A percentile compares a stretch with the other conserved stretches of the same genome.
phyloP scores from a whole-genome alignment of 495 filamentous ascomycete species.

The Podospora pseudocomata region DNA sequence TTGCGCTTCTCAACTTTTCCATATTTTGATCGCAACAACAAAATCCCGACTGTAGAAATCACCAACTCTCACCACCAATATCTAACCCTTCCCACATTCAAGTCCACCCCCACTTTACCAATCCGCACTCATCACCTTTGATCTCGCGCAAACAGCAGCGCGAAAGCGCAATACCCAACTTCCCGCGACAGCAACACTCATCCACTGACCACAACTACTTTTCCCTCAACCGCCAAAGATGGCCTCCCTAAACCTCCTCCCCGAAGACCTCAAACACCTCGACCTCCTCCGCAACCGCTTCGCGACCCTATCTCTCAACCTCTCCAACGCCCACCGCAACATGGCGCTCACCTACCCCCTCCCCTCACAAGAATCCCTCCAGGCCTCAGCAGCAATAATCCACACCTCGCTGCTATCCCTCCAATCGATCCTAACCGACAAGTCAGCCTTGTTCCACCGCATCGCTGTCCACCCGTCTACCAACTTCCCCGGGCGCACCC shows the following conservation, averaged over 20 bases:
- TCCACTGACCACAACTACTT: background rate
- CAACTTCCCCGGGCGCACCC: slow-evolving; percentile 67
- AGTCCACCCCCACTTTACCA: too few species aligned
- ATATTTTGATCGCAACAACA: background rate
- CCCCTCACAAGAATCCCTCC: slow-evolving; percentile 60
- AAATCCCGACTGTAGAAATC: background rate
- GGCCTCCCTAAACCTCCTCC: slow-evolving; percentile 45
- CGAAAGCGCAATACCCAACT: background rate
- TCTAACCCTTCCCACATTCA: too few species aligned
- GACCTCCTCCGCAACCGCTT: slow-evolving; percentile 73
- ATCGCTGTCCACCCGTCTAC: slow-evolving; percentile 70
- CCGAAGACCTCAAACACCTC: slow-evolving; percentile 66
- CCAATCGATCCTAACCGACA: slow-evolving; percentile 56
- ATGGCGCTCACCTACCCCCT: slow-evolving; percentile 36
- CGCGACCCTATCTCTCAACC: slow-evolving; percentile 61
- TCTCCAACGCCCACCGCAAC: slow-evolving; percentile 54
- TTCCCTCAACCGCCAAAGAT: slow-evolving; percentile 28
- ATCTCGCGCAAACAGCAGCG: too few species aligned
- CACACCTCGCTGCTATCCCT: slow-evolving; percentile 59
- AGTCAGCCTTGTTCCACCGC: slow-evolving; percentile 51
- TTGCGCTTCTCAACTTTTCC: background rate
- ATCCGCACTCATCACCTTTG: background rate
- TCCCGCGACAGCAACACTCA: background rate
- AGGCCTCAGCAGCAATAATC: slow-evolving; percentile 62
- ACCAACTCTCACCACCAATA: background rate